Conservation (phyloP, 805 yeast species). For the Saccharomycopsis amapae region DNA sequence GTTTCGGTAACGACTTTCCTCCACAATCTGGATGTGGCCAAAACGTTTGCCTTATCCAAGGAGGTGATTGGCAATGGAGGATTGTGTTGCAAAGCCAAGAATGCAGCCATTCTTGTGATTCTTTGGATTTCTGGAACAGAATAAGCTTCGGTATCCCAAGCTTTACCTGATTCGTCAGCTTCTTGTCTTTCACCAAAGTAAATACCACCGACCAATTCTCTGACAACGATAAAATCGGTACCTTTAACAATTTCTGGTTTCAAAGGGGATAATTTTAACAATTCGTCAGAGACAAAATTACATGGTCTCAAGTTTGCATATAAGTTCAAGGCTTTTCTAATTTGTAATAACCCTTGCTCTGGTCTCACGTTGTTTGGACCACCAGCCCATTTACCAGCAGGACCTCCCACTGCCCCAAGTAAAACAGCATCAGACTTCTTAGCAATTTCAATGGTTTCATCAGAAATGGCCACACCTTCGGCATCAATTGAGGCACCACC, state of each 20-base stretch:
- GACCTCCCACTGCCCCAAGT: constrained; percentile 98
- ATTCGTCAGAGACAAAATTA: constrained; percentile 78
- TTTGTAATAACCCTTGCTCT: constrained; percentile 90
- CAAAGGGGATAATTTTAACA: constrained; percentile 82
- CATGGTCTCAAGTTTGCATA: constrained; percentile 98
- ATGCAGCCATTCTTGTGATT: constrained; percentile 97
- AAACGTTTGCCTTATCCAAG: constrained; percentile 93
- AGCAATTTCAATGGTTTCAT: constrained; percentile 73
- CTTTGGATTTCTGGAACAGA: constrained; percentile 89
- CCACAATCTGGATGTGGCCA: constrained; percentile 96
- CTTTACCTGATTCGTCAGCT: constrained; percentile 75
- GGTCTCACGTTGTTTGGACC: constrained; percentile 62
- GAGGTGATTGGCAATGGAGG: constrained; percentile 97
- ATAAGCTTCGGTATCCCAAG: constrained; percentile 91
- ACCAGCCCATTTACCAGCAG: constrained; percentile 88
- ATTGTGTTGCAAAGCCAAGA: constrained; percentile 82
- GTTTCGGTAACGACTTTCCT: constrained; percentile 82
- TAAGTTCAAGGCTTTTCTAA: constrained; percentile 87
- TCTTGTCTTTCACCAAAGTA: constrained; percentile 95
- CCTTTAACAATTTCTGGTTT: constrained; percentile 81
- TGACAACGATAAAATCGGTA: constrained; percentile 85
- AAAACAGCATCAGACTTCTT: constrained; percentile 90
- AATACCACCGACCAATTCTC: constrained; percentile 97
- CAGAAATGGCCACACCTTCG: constrained; percentile 86
- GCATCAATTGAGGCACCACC: constrained; percentile 99